Conservation (phyloP, 805 yeast genomes). For the Hanseniaspora taiwanica region DNA sequence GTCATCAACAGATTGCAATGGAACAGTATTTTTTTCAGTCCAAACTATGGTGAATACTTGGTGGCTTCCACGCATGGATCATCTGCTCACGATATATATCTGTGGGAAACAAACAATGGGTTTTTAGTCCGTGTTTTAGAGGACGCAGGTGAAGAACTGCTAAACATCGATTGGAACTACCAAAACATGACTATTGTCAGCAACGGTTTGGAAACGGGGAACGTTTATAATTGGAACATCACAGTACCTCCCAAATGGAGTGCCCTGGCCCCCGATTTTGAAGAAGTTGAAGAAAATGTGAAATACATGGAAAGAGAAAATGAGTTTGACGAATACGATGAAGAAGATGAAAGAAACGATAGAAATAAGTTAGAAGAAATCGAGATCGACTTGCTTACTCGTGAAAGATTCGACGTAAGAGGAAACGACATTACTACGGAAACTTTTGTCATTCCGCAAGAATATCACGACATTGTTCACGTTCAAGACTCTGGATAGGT, state of each 20-base stretch:
- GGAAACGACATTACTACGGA: slow-evolving; percentile 41
- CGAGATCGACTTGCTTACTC: slow-evolving; percentile 50
- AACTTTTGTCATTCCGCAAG: slow-evolving; percentile 49
- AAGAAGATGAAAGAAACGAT: slow-evolving; percentile 48
- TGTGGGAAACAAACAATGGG: slow-evolving; percentile 88
- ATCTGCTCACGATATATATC: slow-evolving; percentile 68
- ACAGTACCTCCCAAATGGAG: slow-evolving; percentile 88
- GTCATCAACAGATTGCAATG: slow-evolving; percentile 80
- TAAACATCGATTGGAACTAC: slow-evolving; percentile 80
- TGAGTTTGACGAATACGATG: slow-evolving; percentile 74
- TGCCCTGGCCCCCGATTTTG: slow-evolving; percentile 92
- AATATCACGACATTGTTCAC: slow-evolving; percentile 20
- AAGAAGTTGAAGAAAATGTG: slow-evolving; percentile 83
- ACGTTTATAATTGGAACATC: slow-evolving; percentile 70
- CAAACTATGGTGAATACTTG: slow-evolving; percentile 65
- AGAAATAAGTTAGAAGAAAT: slow-evolving; percentile 41
- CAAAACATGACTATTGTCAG: slow-evolving; percentile 62
- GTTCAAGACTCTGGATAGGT: slow-evolving; percentile 1
- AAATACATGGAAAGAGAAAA: slow-evolving; percentile 82
- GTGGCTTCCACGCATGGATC: slow-evolving; percentile 82
- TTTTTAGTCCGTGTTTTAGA: slow-evolving; percentile 80
- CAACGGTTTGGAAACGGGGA: slow-evolving; percentile 76
- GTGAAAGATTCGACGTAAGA: slow-evolving; percentile 56
- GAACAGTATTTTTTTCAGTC: slow-evolving; percentile 68
- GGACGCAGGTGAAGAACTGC: slow-evolving; percentile 69